A percentile compares a stretch with the other conserved stretches of the same genome.
These are phyloP conservation scores for Inga oerstediana DNA, from an alignment of 306 rosid genomes.

Conservation along the genomic window DNA sequence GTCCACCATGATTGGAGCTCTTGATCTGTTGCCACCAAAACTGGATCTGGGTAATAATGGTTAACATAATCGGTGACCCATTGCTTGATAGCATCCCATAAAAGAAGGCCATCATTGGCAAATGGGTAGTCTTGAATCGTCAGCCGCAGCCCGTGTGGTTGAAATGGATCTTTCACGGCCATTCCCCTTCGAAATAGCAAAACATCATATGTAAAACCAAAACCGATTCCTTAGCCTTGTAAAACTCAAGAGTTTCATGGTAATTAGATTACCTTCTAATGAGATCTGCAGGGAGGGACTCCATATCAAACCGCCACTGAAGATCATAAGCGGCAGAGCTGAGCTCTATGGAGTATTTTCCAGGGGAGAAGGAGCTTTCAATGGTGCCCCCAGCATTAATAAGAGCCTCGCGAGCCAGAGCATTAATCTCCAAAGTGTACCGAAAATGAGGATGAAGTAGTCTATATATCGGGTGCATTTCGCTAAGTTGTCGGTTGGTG, in stretches of 20 bases:
- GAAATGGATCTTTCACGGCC: conserved; percentile 67
- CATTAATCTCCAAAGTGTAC: conserved; percentile 83
- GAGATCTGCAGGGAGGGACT: conserved; percentile 76
- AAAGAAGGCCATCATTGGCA: conserved; percentile 71
- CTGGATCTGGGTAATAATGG: conserved; percentile 51
- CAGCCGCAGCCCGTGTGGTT: conserved; percentile 72
- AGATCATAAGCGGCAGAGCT: conserved; percentile 64
- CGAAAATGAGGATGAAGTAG: conserved; percentile 85
- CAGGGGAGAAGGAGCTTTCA: conserved; percentile 60
- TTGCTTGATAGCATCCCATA: conserved; percentile 65
- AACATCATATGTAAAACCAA: background rate
- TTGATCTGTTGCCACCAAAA: conserved; percentile 43
- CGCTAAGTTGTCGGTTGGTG: conserved; percentile 78
- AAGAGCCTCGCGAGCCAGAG: conserved; percentile 78
- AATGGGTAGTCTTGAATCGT: conserved; percentile 71
- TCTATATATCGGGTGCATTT: conserved; percentile 74
- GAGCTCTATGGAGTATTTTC: conserved; percentile 66
- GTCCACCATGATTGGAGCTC: conserved; percentile 96
- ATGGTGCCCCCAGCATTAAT: conserved; percentile 74
- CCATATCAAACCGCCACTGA: conserved; percentile 69
- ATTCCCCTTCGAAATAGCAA: conserved; percentile 41
- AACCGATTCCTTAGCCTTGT: background rate
- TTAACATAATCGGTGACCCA: conserved; percentile 75
- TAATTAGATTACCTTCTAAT: conserved; percentile 54
- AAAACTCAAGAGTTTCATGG: background rate